phyloP scores from a whole-genome alignment of 352 stramenopile genomes.

The Globisporangium nagaii region DNA sequence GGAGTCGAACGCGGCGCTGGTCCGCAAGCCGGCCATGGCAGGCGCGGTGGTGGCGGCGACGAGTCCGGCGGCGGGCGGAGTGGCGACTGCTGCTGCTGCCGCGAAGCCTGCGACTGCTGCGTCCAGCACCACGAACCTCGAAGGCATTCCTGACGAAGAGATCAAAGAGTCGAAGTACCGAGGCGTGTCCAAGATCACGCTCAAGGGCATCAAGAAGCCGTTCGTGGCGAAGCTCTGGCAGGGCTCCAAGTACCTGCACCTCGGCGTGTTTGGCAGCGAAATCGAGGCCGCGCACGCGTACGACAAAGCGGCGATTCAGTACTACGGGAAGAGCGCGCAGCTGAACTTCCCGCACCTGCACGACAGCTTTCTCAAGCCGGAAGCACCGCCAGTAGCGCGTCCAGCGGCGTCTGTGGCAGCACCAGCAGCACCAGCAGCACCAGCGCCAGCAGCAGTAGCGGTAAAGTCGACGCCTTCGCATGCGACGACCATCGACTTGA shows the following conservation, averaged over 20 bases:
- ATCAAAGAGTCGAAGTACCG: slow-evolving; percentile 76
- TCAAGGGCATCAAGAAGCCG: slow-evolving; percentile 77
- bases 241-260: slow-evolving; percentile 54
- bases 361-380: slow-evolving; percentile 49
- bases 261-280: slow-evolving; percentile 70
- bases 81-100: not conserved
- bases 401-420: not conserved
- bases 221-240: slow-evolving; percentile 75
- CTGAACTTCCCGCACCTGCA: slow-evolving; percentile 81
- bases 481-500: slow-evolving; percentile 8
- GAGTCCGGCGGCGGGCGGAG: not conserved
- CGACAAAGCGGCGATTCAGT: slow-evolving; percentile 66
- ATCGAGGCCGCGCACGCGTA: slow-evolving; percentile 80
- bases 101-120: not conserved
- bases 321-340: slow-evolving; percentile 58
- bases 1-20: slow-evolving; percentile 31
- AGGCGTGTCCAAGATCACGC: slow-evolving; percentile 73
- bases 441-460: slow-evolving; percentile 1
- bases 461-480: slow-evolving; percentile 4
- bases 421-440: not conserved
- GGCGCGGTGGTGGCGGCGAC: slow-evolving; percentile 2
- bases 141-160: slow-evolving; percentile 23
- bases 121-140: not conserved
- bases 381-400: slow-evolving; percentile 20
- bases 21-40: slow-evolving; percentile 30